These are phyloP conservation scores for Westerdykella aurantiaca DNA, from an alignment of 2,329 filamentous ascomycete species.

Conservation along the genomic window DNA sequence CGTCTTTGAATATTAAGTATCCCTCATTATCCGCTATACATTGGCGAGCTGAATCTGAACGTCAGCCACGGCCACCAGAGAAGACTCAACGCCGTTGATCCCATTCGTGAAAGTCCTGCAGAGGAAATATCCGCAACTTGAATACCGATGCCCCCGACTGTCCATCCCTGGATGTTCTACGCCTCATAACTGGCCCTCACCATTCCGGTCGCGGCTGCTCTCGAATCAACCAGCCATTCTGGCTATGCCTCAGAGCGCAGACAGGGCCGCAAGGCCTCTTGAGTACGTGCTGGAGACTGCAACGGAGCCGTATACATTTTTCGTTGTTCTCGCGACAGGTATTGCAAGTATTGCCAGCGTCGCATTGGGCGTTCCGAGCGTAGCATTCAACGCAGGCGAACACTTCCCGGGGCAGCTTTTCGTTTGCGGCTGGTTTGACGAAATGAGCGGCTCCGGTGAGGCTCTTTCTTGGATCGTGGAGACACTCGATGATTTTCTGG, in stretches of 20 bases:
- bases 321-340: constrained; percentile 16
- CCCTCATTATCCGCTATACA: no score
- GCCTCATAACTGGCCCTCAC: no score
- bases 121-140: no score
- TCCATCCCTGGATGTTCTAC: no score
- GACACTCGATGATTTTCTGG: constrained; percentile 4
- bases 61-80: no score
- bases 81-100: no score
- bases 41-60: no score
- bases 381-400: constrained; percentile 28
- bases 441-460: constrained; percentile 25
- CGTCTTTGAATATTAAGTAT: no score
- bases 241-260: neutral
- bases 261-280: constrained; percentile 1
- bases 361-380: constrained; percentile 19
- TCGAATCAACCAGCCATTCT: neutral
- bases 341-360: constrained; percentile 16
- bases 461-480: constrained; percentile 5
- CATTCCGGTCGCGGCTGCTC: no score
- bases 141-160: no score
- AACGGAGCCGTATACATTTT: constrained; percentile 25
- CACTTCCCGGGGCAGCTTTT: constrained; percentile 17
- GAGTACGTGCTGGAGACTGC: constrained; percentile 19
- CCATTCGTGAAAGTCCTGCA: no score
- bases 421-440: constrained; percentile 11